Evolutionary conservation across 1,139 yeast genomes (phyloP).

Genomic region (Pichia sp.): DNA sequence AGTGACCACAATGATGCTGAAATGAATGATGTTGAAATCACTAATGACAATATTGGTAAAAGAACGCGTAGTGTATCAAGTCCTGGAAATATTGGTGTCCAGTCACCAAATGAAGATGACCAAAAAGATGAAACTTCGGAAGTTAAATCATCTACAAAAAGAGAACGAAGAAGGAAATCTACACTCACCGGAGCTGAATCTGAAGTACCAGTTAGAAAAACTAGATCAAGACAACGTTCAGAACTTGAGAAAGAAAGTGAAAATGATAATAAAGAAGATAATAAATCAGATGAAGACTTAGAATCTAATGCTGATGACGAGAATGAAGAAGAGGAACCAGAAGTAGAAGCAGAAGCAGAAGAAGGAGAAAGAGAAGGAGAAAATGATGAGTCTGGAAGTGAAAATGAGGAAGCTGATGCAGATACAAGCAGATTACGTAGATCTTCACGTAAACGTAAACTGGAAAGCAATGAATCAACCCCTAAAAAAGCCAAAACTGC

Average conservation of each 20-base stretch:
- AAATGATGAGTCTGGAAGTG: background rate
- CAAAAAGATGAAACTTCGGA: background rate
- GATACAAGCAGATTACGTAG: conserved; percentile 1
- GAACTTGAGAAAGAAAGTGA: background rate
- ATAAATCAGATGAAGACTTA: conserved; percentile 2
- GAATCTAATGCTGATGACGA: background rate
- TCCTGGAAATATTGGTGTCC: background rate
- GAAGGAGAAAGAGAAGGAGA: conserved; percentile 3
- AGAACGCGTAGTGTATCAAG: conserved; percentile 16
- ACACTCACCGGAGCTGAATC: conserved; percentile 2
- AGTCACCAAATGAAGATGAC: conserved; percentile 12
- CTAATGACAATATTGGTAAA: conserved; percentile 8
- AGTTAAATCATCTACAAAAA: background rate
- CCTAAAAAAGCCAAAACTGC: conserved; percentile 1
- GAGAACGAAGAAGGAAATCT: conserved; percentile 7
- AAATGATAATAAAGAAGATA: background rate
- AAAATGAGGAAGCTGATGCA: conserved; percentile 3
- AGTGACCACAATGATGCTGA: conserved; percentile 11
- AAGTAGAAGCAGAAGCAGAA: conserved; percentile 9
- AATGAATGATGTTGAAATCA: background rate
- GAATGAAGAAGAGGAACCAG: conserved; percentile 2
- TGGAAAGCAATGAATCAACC: background rate
- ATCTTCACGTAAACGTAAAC: conserved; percentile 5
- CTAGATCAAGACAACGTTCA: conserved; percentile 5
- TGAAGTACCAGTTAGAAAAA: conserved; percentile 4